Conservation (phyloP, 2,329 filamentous ascomycete species). For the Claviceps paspali region DNA sequence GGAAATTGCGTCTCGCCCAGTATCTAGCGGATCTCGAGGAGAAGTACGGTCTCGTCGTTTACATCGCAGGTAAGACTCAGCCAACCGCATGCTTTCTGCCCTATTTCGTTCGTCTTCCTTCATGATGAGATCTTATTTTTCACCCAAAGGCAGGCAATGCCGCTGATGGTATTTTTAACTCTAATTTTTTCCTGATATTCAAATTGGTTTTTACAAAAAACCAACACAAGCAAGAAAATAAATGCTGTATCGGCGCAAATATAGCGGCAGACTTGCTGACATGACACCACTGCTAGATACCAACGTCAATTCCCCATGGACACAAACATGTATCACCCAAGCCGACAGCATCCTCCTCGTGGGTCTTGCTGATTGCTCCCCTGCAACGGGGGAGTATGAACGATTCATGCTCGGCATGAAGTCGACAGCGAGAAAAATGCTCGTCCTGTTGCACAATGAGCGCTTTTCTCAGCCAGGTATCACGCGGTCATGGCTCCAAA, state of each 20-base stretch:
- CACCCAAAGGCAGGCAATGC: conserved; percentile 34
- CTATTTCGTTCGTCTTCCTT: not conserved
- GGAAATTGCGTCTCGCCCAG: conserved; percentile 86
- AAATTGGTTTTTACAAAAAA: conserved; percentile 2
- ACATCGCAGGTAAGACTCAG: conserved; percentile 56
- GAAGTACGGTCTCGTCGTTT: conserved; percentile 89
- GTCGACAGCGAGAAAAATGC: conserved; percentile 83
- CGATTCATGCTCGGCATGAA: conserved; percentile 94
- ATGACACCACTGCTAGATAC: conserved; percentile 47
- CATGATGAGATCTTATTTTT: conserved; percentile 41
- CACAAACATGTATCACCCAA: conserved; percentile 91
- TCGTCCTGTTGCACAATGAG: conserved; percentile 80
- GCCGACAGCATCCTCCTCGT: conserved; percentile 93
- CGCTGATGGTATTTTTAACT: conserved; percentile 42
- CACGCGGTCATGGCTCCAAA: conserved; percentile 78
- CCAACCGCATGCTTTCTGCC: too few relatives aligned
- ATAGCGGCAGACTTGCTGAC: conserved; percentile 13
- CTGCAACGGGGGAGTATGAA: conserved; percentile 89
- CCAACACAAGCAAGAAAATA: too few relatives aligned
- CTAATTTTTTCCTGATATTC: conserved; percentile 52
- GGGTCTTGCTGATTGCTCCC: conserved; percentile 76
- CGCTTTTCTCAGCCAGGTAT: conserved; percentile 73
- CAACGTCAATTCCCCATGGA: conserved; percentile 94
- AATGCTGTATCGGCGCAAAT: too few relatives aligned
- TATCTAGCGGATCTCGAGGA: conserved; percentile 95